phyloP scores from a whole-genome alignment of 1,139 yeast species.

The Taphrina communis region DNA sequence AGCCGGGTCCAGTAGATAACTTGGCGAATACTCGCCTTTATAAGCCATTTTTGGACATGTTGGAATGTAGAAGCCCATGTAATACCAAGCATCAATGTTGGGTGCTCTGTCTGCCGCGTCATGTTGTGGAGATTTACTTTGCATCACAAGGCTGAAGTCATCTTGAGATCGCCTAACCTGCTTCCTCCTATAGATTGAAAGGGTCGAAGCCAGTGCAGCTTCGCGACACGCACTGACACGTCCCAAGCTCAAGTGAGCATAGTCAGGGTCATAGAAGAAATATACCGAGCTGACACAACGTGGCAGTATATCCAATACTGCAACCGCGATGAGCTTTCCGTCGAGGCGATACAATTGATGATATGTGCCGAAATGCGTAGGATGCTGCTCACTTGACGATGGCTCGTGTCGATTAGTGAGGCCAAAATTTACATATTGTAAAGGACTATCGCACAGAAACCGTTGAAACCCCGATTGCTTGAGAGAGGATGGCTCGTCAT shows the following conservation, averaged over 20 bases:
- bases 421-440: conserved; percentile 48
- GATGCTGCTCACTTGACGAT: background rate
- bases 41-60: conserved; percentile 84
- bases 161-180: background rate
- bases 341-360: conserved; percentile 81
- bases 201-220: conserved; percentile 56
- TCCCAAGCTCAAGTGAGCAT: conserved; percentile 71
- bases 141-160: conserved; percentile 49
- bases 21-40: conserved; percentile 65
- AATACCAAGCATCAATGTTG: background rate
- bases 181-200: background rate
- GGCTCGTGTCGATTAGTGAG: background rate
- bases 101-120: background rate
- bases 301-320: conserved; percentile 79
- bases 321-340: conserved; percentile 70
- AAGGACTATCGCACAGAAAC: conserved; percentile 77
- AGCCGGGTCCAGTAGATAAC: conserved; percentile 52
- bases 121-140: background rate
- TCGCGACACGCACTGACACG: conserved; percentile 78
- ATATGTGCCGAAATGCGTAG: conserved; percentile 57
- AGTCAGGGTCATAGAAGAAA: conserved; percentile 79
- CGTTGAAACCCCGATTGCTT: conserved; percentile 59
- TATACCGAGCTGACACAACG: conserved; percentile 81
- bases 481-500: conserved; percentile 62
- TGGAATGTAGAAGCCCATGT: conserved; percentile 67